Evolutionary conservation across 306 rosid species (phyloP).

Genomic region (Prunus campanulata): DNA sequence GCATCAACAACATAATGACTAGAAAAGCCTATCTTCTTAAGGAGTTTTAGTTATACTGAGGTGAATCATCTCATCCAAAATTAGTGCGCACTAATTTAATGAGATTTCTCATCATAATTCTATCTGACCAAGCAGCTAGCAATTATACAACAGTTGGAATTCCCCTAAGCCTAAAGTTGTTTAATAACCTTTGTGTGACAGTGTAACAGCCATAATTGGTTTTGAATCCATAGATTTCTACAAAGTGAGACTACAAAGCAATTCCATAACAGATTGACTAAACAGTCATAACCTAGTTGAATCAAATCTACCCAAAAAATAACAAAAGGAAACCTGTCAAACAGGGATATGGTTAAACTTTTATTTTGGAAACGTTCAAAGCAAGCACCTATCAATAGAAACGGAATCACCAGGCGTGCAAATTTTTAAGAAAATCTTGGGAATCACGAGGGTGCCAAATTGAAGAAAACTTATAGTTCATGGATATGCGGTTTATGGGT

Average conservation of each 20-base stretch:
- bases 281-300: background rate
- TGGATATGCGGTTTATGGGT: too few relatives aligned
- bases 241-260: too few relatives aligned
- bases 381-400: background rate
- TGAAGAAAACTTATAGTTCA: background rate
- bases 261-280: background rate
- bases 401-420: background rate
- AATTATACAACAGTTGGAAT: background rate
- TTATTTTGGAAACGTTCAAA: background rate
- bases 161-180: background rate
- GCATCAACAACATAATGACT: too few relatives aligned
- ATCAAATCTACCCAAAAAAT: background rate
- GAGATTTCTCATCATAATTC: background rate
- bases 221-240: too few relatives aligned
- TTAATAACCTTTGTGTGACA: too few relatives aligned
- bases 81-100: background rate
- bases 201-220: too few relatives aligned
- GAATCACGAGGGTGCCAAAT: background rate
- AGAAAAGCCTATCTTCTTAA: too few relatives aligned
- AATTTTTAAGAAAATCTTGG: background rate
- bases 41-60: too few relatives aligned
- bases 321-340: background rate
- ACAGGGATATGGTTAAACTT: background rate
- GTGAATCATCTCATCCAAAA: background rate
- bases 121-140: background rate